Evolutionary conservation across 495 filamentous ascomycete genomes (phyloP), one percentile per base, ranked within the genome.

Genomic region (Neurospora sp.): DNA sequence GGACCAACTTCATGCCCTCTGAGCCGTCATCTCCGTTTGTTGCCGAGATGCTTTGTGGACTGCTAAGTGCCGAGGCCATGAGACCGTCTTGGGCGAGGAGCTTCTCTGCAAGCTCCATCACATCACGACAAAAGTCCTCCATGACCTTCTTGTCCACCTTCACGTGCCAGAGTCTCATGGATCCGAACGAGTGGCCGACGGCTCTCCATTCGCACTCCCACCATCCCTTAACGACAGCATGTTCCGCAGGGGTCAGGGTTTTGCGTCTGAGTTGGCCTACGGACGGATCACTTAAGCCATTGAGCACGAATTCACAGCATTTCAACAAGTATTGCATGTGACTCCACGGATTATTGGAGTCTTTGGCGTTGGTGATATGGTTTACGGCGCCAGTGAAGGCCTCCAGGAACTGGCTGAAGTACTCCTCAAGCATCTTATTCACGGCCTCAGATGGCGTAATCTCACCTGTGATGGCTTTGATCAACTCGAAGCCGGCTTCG

Each of bases 111-210:
- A 97, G 92, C 74, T 98, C 92, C 85, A 98, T 98, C 38, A 91
- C 90, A 76, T 98, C 93, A 74, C 96, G 89, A 77, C 93, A 96
- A 75, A 98, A 98, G 69, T 98, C 92, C 77, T 91, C 88, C 92
- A 99, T 92, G 35, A 86, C 83, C 18, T 85, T 81, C 80, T 92
- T 93, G 38, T 94, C 90, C 72, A 86, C 81, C 10, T 88, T 86
- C 31, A 87, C 81, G 70, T 90, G 89, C 95, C 96, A 99, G 4
- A 79, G 80, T 75, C 97, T 93, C 27, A 93, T 95, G 77, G 89
- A 89, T 68, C 87, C 83, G 78, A 98, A 97, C n/a, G 96, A 92
- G 16, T 91, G 88, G 3, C 89, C 89, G 68, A 98, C 81, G 39
- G 87, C 87, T 53, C 87, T 86, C 96, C 96, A 99, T 74, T 93